Percentiles rank a stretch among this genome's conserved stretches.
Evolutionary conservation across 2,329 filamentous ascomycete genomes (phyloP).

Genomic region (Torrubiellomyces zombiae): DNA sequence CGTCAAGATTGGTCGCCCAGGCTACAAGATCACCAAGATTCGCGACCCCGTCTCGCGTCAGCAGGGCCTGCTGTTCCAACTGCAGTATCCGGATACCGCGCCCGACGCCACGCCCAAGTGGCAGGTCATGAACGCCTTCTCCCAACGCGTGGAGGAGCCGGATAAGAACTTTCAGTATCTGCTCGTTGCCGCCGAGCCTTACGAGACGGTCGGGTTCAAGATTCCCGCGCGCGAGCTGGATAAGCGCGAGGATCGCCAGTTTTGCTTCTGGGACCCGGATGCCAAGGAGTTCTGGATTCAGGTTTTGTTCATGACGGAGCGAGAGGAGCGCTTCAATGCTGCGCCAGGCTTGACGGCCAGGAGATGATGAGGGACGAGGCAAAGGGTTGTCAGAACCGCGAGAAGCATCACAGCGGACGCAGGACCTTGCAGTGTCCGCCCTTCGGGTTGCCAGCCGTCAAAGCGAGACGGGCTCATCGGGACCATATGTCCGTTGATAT

Average conservation of each 20-base stretch:
- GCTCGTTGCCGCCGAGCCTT: slow-evolving; percentile 87
- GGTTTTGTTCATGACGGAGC: slow-evolving; percentile 95
- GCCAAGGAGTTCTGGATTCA: slow-evolving; percentile 96
- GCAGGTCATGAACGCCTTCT: slow-evolving; percentile 94
- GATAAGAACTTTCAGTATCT: slow-evolving; percentile 93
- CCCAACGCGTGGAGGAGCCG: slow-evolving; percentile 87
- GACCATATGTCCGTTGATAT: no score
- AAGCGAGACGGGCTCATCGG: no score
- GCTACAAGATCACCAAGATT: slow-evolving; percentile 96
- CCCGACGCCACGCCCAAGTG: slow-evolving; percentile 63
- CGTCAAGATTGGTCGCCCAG: slow-evolving; percentile 88
- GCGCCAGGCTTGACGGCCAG: slow-evolving; percentile 41
- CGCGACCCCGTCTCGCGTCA: slow-evolving; percentile 78
- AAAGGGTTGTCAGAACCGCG: no score
- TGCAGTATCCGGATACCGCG: slow-evolving; percentile 85
- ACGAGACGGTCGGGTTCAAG: slow-evolving; percentile 96
- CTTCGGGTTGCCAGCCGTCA: no score
- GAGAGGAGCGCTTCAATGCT: slow-evolving; percentile 72
- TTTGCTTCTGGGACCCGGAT: slow-evolving; percentile 90
- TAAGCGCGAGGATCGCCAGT: slow-evolving; percentile 72
- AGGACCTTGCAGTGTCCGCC: no score
- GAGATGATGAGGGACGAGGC: slow-evolving; percentile 14
- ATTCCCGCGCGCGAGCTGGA: slow-evolving; percentile 87
- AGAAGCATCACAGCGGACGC: no score
- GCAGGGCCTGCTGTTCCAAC: slow-evolving; percentile 82